Base-by-base conservation (phyloP, 2,329 filamentous ascomycete genomes). In the Aspergillus puulaauensis region DNA sequence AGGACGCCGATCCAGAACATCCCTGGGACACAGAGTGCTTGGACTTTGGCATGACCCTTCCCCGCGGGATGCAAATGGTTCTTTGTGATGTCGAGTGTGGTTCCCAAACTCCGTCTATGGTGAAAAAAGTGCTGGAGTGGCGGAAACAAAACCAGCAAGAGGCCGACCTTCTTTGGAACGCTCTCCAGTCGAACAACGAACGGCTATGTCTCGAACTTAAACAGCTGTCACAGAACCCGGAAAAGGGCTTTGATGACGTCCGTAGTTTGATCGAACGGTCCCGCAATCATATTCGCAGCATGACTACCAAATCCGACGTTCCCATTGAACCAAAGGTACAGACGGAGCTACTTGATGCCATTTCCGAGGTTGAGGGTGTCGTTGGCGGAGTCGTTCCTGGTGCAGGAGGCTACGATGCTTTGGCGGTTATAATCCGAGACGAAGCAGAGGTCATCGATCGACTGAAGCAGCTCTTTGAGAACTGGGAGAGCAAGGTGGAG, bases 61-160 rank as follows among this genome's bases (percentile, higher is more conserved):
- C 93, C 0, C 68, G 74, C 1, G 91, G 90, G 0, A 78, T 96
- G 64, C 84, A 89, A 23, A 80, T 98, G 64, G 85, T 96, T 59
- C 95, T 99, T 88, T 96, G 92, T 70, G 95, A 99, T 70, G 95
- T 99, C 6, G 91, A 96, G 72, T 96, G 93, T 70, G 95, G 95
- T 33, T 93, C 89, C 49, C 86, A 96, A 78, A 98, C 93, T 7
- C 93, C 96, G 0, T 85, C 91, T 14, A 98, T 99, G 95, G 95
- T 97, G 39, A 96, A 93, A 78, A 85, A 90, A 70, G 90, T 99
- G 14, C 81, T 98, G 3, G 83, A 84, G 33, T 99, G 95, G 95
- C 82, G 90, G 52, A 83, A 84, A 50, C 75, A 82, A 48, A 85
- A 91, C 19, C 77, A 81, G 0, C 81, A 82, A 3, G 83, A 82